A percentile compares a stretch with the other conserved stretches of the same genome.
Evolutionary conservation across 139 green algal species (phyloP).

Genomic region (Nannochloris sp.): DNA sequence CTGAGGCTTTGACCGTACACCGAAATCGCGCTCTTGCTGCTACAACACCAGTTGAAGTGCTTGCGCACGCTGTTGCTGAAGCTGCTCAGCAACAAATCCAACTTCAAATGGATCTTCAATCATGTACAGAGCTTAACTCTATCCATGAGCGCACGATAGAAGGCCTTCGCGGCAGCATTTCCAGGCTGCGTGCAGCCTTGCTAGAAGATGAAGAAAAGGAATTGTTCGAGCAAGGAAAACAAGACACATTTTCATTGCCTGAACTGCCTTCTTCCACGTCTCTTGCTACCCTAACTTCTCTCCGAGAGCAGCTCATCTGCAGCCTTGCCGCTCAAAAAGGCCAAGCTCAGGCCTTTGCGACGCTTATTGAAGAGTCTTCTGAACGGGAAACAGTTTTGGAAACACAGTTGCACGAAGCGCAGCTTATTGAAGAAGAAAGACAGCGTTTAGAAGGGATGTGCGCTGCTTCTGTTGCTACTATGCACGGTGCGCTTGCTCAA

Average conservation of each 20-base stretch:
- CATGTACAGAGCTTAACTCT: neutral
- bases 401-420: neutral
- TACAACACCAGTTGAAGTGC: neutral
- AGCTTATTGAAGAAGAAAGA: neutral
- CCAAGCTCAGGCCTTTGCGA: slow-evolving; percentile 1
- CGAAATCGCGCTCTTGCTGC: neutral
- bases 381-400: neutral
- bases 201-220: no score
- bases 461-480: neutral
- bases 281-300: no score
- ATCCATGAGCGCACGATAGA: neutral
- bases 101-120: neutral
- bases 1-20: neutral
- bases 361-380: neutral
- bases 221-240: no score
- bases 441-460: neutral
- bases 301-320: neutral
- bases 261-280: no score
- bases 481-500: neutral
- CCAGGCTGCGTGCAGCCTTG: neutral
- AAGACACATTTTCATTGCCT: no score
- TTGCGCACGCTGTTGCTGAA: neutral
- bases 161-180: neutral
- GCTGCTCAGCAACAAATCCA: neutral
- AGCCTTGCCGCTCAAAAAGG: neutral